Conservation (phyloP, 805 yeast genomes). For the Blastobotrys parvus region DNA sequence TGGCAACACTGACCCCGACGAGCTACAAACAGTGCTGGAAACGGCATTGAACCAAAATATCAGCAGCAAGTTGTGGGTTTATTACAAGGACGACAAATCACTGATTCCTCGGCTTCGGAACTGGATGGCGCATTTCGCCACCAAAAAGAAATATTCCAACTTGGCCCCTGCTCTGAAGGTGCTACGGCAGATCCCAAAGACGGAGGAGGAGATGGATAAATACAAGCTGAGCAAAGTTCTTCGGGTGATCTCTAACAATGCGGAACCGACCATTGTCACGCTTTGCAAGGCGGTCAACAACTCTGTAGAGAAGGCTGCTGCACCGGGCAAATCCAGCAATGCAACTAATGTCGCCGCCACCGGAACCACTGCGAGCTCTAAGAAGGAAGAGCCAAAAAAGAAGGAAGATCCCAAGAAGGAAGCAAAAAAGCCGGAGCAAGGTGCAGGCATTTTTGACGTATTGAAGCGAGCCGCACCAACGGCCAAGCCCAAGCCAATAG, state of each 20-base stretch:
- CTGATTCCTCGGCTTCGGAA: constrained; percentile 13
- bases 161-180: constrained; percentile 5
- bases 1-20: constrained; percentile 7
- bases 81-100: constrained; percentile 2
- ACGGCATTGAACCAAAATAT: constrained; percentile 6
- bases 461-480: constrained; percentile 4
- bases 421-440: background rate
- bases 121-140: constrained; percentile 10
- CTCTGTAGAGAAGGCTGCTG: background rate
- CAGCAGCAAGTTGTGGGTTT: constrained; percentile 10
- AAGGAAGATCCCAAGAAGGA: background rate
- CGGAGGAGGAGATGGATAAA: constrained; percentile 4
- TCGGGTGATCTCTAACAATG: constrained; percentile 3
- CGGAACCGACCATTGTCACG: background rate
- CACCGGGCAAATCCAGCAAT: background rate
- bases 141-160: constrained; percentile 4
- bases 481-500: background rate
- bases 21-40: constrained; percentile 9
- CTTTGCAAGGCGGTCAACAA: background rate
- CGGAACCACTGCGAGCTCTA: background rate
- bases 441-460: constrained; percentile 8
- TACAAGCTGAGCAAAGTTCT: constrained; percentile 7
- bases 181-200: constrained; percentile 6
- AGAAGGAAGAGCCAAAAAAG: background rate
- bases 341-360: no score